Conservation (phyloP, 306 rosid genomes). For the Castanea crenata region DNA sequence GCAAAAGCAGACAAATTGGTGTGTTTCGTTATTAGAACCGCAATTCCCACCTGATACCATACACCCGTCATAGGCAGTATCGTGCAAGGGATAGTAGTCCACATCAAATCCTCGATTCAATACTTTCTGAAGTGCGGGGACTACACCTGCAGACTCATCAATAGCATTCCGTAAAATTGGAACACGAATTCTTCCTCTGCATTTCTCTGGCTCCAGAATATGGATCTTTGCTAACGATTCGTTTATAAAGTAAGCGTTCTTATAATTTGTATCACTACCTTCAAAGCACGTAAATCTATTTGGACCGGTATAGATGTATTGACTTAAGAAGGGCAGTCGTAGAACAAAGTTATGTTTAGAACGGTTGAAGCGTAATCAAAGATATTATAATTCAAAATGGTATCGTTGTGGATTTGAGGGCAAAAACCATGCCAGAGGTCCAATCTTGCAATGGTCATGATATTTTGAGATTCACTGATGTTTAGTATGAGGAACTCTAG, state of each 20-base stretch:
- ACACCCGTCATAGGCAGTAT: too few species aligned
- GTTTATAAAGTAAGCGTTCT: neutral
- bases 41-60: neutral
- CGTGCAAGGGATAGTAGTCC: too few species aligned
- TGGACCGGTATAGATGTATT: fast-evolving
- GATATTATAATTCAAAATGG: constrained; percentile 13
- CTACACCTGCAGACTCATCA: too few species aligned
- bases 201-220: fast-evolving
- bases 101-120: too few species aligned
- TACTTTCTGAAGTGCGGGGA: too few species aligned
- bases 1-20: neutral
- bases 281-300: neutral
- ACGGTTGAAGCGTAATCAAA: constrained; percentile 22
- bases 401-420: neutral
- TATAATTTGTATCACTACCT: fast-evolving
- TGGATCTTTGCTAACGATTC: neutral
- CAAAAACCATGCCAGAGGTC: constrained; percentile 23
- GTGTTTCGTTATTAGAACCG: neutral
- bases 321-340: neutral
- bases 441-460: constrained; percentile 25
- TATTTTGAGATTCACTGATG: neutral
- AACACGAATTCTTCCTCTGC: too few species aligned
- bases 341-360: constrained; percentile 24
- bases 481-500: constrained; percentile 22
- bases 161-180: too few species aligned